Evolutionary conservation across 202 grass and related monocot species (phyloP), one percentile per base, ranked within the genome.

Genomic region (Panicum virgatum): DNA sequence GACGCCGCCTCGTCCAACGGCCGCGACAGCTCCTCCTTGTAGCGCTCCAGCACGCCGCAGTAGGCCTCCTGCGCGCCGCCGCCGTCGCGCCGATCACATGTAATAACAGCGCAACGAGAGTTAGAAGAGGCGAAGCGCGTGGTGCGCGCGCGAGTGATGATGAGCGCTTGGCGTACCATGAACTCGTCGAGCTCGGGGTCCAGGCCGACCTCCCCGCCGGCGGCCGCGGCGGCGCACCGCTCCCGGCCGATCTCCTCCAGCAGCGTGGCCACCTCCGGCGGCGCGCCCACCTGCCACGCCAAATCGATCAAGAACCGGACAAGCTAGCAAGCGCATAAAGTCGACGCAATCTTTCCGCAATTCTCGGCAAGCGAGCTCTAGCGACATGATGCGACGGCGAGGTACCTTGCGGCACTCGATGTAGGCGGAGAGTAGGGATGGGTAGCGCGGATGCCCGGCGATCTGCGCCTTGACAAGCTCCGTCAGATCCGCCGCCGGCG

Each of bases 171-270:
- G 3, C 27, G 68, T 73, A 98, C 97, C 97, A 99, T 99, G 87
- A 99, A 99, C 40, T 94, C 89, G 86, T 99, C 97, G 45, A 99
- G 97, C 91, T 99, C 93, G 2, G 93, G 97, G 89, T 99, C 91
- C 23, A 90, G 75, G 53, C 87, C 91, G 30, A 89, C 86, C 70
- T 96, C 80, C 10, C 68, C 65, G 38, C 52, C 65, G 72, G 39
- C 63, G 54, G 66, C 22, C 57, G 23, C 74, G 42, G 62, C 42
- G 27, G 64, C 68, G 72, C 85, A 74, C 53, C 85, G 75, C 56
- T 96, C 97, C 32, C 85, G 79, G 30, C 86, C 81, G 52, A 99
- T 96, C 71, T 96, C 91, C 80, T 99, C 93, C 36, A 99, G 72
- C 74, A 99, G 84, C 79, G 91, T 80, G 38, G 89, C 87, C 80